Base-by-base conservation (phyloP, 129 eudicot species). In the Flaveria bidentis region DNA sequence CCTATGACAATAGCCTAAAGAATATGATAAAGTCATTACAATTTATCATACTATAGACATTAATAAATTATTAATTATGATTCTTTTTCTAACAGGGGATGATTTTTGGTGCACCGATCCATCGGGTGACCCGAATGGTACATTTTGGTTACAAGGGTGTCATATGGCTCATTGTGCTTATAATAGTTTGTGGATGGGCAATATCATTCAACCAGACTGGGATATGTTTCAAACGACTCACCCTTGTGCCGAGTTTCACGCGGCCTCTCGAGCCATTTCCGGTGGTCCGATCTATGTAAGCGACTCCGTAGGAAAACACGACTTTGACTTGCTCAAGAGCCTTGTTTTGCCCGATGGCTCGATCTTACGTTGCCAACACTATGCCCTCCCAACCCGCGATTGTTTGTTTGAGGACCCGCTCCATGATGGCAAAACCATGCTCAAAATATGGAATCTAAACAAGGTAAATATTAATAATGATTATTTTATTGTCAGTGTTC, bases 121-220 rank as follows among this genome's bases (percentile, higher is more conserved):
- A 41, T 85, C 89, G 0, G 98, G 98, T 22, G 97, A 93, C 72
- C 97, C 97, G 7, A 90, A 90, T n/a, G 98, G 98, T 10, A 87
- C 98, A 68, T 93, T 83, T 75, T 93, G 98, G 98, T 76, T 93
- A 68, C 98, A 93, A 82, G 98, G 98, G 16, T 87, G 92, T 75
- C 98, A 93, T 82, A 93, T 93, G 98, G 98, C 90, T 71, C 98
- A 93, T 68, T 93, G 98, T 80, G 98, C 98, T 50, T 93, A 90
- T 74, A 93, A 93, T 45, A 93, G 98, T 76, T 76, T 93, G 63
- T 93, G 98, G 97, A 93, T 93, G 98, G 98, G 97, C 64, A 93
- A 93, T 50, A 87, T 93, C 46, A 90, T 93, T 28, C 98, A 93
- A 51, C 98, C 98, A 0, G 97, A 93, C 52, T 93, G 98, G 98